phyloP scores from a whole-genome alignment of 2,329 filamentous ascomycete species.

The Orbilia blumenaviensis region DNA sequence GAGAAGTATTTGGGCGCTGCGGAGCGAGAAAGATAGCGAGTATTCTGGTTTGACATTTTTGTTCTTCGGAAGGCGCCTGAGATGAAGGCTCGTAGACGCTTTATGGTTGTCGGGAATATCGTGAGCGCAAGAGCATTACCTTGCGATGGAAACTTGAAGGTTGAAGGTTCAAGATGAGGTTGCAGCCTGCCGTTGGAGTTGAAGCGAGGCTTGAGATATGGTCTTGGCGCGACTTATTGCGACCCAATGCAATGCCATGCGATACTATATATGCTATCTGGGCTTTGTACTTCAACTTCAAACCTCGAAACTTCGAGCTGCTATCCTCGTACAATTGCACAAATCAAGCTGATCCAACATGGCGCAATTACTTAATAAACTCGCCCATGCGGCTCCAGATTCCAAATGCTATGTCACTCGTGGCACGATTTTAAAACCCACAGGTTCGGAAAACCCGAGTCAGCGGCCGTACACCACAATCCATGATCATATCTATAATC shows the following conservation, averaged over 20 bases:
- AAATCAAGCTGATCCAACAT: neutral
- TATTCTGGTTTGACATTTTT: constrained; percentile 51
- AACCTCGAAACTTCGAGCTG: neutral
- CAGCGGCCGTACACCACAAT: constrained; percentile 41
- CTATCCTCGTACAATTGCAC: neutral
- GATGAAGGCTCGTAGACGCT: neutral
- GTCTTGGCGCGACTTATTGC: constrained; percentile 13
- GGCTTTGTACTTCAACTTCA: neutral
- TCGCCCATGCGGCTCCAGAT: constrained; percentile 19
- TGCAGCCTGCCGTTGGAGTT: neutral
- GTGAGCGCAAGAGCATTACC: neutral
- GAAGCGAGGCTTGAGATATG: neutral
- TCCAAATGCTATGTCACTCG: constrained; percentile 46
- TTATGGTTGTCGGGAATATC: neutral
- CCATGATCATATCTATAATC: constrained; percentile 36
- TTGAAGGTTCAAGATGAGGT: neutral
- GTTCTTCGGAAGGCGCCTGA: neutral
- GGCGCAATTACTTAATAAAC: constrained; percentile 47
- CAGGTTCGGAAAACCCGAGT: neutral
- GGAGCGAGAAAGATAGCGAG: constrained; percentile 47
- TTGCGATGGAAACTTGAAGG: neutral
- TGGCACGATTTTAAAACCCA: neutral
- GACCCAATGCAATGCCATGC: too few species aligned
- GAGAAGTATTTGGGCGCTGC: constrained; percentile 50
- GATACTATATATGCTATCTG: too few species aligned